Evolutionary conservation across 305 asterid genomes (phyloP), one percentile per base, ranked within the genome.

Genomic region (Rubia balearica): DNA sequence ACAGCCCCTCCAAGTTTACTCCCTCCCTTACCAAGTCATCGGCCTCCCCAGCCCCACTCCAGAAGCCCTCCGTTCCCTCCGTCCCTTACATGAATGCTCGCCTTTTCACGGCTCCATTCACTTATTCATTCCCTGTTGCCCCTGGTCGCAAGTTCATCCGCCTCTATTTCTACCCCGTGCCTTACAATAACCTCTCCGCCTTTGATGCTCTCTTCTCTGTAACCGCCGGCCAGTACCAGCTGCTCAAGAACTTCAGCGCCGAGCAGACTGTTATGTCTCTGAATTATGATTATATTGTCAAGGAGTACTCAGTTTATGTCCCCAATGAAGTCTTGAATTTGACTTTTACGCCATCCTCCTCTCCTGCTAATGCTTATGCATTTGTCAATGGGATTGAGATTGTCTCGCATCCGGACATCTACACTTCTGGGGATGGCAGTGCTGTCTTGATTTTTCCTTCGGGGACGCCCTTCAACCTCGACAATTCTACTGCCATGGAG

Each of bases 61-160:
- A 92, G 74, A 85, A 83, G 71, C 89, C 98, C 16, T 84, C 92
- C 2, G 96, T 92, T 22, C 89, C 96, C 6, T 71, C 74, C 51
- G 88, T 87, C 56, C 98, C 98, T 69, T 92, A 78, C 77, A 86
- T 91, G 96, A 83, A 91, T 12, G 96, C 96, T 21, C 87, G 98
- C 9, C 72, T 87, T 36, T 91, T 88, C 81, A 88, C 80, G 33
- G 85, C 96, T 6, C 77, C 85, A 13, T 88, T 84, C 83, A 86
- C 98, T 75, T 91, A 91, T 71, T 84, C 86, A 72, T 89, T 91
- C 74, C 98, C 96, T 0, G 92, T 91, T 53, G 96, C 88, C 2
- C 68, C 94, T 0, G 98, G 98, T 48, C 82, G 94, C 22, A 91
- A 88, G 75, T 91, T 85, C 51, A 69, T 91, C 51, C 94, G 98